Percentiles rank a stretch among this genome's conserved stretches.
phyloP scores from a whole-genome alignment of 2,329 filamentous ascomycete genomes.

The Nemania abortiva region DNA sequence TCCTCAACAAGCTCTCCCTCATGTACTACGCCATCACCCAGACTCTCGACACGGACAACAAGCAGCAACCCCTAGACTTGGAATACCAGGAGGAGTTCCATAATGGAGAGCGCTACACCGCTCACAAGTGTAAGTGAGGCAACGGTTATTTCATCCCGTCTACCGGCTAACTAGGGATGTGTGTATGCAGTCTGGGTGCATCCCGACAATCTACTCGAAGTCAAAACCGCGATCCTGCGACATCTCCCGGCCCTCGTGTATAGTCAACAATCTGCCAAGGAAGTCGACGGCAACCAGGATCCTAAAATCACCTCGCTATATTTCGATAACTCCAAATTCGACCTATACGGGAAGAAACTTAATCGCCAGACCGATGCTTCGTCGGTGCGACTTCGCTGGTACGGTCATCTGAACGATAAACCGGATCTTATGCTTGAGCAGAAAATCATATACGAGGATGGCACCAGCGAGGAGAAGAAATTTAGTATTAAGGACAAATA shows the following conservation, averaged over 20 bases:
- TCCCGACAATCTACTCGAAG: constrained; percentile 92
- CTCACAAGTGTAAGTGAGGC: constrained; percentile 79
- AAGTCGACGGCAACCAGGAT: constrained; percentile 83
- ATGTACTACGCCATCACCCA: constrained; percentile 97
- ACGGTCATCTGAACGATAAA: constrained; percentile 81
- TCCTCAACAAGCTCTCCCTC: constrained; percentile 90
- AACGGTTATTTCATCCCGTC: neutral
- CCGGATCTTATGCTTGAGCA: constrained; percentile 90
- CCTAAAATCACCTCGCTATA: constrained; percentile 96
- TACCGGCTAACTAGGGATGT: constrained; percentile 49
- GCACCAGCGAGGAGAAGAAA: constrained; percentile 81
- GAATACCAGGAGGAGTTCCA: constrained; percentile 68
- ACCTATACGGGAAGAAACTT: constrained; percentile 88
- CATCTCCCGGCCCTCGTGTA: constrained; percentile 93
- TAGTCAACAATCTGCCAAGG: constrained; percentile 86
- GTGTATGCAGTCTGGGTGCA: constrained; percentile 84
- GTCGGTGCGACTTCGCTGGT: constrained; percentile 91
- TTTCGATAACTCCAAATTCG: constrained; percentile 89
- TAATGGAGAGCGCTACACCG: constrained; percentile 80
- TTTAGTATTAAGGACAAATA: constrained; percentile 96
- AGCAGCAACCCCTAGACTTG: constrained; percentile 59
- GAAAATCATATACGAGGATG: constrained; percentile 83
- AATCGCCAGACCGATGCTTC: constrained; percentile 79
- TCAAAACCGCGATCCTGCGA: constrained; percentile 94
- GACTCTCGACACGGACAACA: constrained; percentile 73